A percentile compares a stretch with the other conserved stretches of the same genome.
phyloP scores from a whole-genome alignment of 352 stramenopile genomes.

The Pythium folliculosum region DNA sequence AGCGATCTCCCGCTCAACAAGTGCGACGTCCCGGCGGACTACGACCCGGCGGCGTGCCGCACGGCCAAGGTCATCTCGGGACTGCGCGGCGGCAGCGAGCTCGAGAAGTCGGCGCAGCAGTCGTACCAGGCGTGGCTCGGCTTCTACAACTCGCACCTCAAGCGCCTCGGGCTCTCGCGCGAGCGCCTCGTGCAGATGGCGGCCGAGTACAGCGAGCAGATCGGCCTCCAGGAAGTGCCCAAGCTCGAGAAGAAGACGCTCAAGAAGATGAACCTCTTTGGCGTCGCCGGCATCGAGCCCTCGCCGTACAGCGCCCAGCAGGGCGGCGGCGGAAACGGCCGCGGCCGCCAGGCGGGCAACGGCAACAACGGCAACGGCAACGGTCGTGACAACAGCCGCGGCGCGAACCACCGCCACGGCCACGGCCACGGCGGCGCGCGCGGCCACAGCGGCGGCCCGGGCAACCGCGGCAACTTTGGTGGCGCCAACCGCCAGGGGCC shows the following conservation, averaged over 20 bases:
- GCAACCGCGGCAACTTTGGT: constrained; percentile 13
- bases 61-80: constrained; percentile 38
- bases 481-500: constrained; percentile 14
- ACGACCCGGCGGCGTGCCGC: constrained; percentile 21
- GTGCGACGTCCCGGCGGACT: constrained; percentile 20
- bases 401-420: constrained; percentile 19
- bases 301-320: constrained; percentile 22
- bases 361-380: constrained; percentile 13
- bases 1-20: constrained; percentile 59
- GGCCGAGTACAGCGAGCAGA: constrained; percentile 44
- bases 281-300: constrained; percentile 47
- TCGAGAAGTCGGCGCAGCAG: constrained; percentile 79
- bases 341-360: constrained; percentile 18
- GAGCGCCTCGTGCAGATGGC: constrained; percentile 58
- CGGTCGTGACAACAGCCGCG: constrained; percentile 19
- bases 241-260: constrained; percentile 68
- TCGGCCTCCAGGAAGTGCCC: constrained; percentile 50
- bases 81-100: constrained; percentile 47
- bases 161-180: constrained; percentile 39
- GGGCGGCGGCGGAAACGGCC: constrained; percentile 17
- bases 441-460: constrained; percentile 23
- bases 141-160: constrained; percentile 91
- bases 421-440: constrained; percentile 17
- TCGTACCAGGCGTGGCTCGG: constrained; percentile 95
- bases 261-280: constrained; percentile 73